Percentiles rank a stretch among this genome's conserved stretches.
phyloP scores from a whole-genome alignment of 148 eudicot genomes.

The Rhododendron williamsianum region DNA sequence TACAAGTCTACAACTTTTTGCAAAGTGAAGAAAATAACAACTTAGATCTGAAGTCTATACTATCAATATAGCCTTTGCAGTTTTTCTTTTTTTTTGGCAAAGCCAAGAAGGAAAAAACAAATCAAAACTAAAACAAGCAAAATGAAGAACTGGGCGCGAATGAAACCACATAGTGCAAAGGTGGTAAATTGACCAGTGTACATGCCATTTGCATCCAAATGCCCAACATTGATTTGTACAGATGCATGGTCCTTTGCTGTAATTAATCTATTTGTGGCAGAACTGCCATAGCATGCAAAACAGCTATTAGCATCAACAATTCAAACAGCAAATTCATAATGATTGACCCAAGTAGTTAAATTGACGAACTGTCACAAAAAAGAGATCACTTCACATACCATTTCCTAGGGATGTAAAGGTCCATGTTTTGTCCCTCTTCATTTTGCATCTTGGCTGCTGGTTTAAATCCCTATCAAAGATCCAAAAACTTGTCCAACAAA shows the following conservation, averaged over 20 bases:
- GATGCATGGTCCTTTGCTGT: conserved; percentile 11
- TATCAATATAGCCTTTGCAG: not conserved
- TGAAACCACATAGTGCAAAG: conserved; percentile 34
- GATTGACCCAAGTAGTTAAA: too few relatives aligned
- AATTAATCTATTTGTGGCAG: conserved; percentile 36
- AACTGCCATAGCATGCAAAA: conserved; percentile 20
- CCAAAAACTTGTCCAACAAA: too few relatives aligned
- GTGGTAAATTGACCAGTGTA: conserved; percentile 26
- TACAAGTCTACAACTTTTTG: not conserved
- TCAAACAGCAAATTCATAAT: not conserved
- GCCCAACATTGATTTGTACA: conserved; percentile 35
- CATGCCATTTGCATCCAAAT: conserved; percentile 35
- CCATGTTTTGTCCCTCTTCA: conserved; percentile 59
- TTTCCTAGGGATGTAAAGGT: conserved; percentile 66
- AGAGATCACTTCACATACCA: conserved; percentile 25
- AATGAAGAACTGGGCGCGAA: conserved; percentile 26
- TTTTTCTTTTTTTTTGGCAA: too few relatives aligned
- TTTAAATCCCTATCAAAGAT: not conserved
- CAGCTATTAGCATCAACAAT: not conserved
- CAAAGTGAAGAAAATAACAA: not conserved
- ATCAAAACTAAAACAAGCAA: not conserved
- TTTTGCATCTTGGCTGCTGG: conserved; percentile 48
- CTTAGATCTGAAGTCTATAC: not conserved
- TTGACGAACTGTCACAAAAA: too few relatives aligned
- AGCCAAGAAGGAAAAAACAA: not conserved